Evolutionary conservation across 2,329 filamentous ascomycete species (phyloP).

Genomic region (Cadophora sp.): DNA sequence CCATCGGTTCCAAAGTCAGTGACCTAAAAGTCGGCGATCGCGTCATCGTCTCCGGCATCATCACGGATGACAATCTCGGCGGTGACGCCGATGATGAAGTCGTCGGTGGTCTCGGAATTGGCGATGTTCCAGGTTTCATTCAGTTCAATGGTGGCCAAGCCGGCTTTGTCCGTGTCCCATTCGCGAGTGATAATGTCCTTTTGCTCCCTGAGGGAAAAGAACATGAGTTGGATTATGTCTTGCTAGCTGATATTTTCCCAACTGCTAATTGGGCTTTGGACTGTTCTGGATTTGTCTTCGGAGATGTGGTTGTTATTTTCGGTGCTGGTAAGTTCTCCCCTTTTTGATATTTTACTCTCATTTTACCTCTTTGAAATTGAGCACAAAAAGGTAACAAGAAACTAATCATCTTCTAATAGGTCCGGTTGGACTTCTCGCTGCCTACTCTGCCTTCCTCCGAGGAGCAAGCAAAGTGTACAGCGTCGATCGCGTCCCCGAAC

Average conservation of each 20-base stretch:
- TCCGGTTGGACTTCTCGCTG: slow-evolving; percentile 46
- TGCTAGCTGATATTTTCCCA: slow-evolving; percentile 43
- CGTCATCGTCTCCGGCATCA: slow-evolving; percentile 59
- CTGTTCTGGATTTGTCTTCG: slow-evolving; percentile 37
- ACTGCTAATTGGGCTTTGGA: slow-evolving; percentile 41
- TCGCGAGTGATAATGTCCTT: slow-evolving; percentile 81
- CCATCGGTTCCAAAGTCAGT: slow-evolving; percentile 52
- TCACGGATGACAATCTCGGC: slow-evolving; percentile 55
- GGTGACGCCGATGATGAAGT: slow-evolving; percentile 50
- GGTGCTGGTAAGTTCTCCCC: slow-evolving; percentile 40
- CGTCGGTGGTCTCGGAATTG: slow-evolving; percentile 51
- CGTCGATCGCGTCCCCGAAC: slow-evolving; percentile 43
- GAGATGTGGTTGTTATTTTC: slow-evolving; percentile 46
- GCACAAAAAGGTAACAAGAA: neutral
- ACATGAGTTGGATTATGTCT: slow-evolving; percentile 40
- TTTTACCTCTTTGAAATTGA: neutral
- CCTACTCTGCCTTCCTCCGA: slow-evolving; percentile 46
- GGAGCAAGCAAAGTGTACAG: slow-evolving; percentile 45
- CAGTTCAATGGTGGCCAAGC: slow-evolving; percentile 78
- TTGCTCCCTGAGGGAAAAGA: slow-evolving; percentile 63
- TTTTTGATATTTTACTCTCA: too few species aligned
- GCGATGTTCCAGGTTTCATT: slow-evolving; percentile 4
- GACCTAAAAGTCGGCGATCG: slow-evolving; percentile 55
- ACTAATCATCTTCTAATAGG: slow-evolving; percentile 15
- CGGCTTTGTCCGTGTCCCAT: slow-evolving; percentile 82